Evolutionary conservation across 306 rosid species (phyloP), one percentile per base, ranked within the genome.

Genomic region (Rosa rugosa): DNA sequence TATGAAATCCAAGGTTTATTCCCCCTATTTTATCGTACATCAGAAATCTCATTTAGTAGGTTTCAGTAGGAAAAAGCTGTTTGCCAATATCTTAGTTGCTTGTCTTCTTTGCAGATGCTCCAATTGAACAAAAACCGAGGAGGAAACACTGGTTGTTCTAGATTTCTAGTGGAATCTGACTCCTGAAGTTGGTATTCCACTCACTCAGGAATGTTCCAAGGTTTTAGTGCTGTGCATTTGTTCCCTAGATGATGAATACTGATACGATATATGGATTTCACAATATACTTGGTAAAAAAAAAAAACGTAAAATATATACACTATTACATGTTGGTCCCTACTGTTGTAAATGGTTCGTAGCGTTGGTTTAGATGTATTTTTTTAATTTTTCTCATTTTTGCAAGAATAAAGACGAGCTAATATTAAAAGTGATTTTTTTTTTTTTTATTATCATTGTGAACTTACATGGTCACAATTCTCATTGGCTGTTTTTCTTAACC

Each of bases 131-230:
- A 73, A 85, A 84, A 86, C 91, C 95, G 22, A 86, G 82, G 88
- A 90, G 67, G 88, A 94, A 89, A 84, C 95, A 91, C 84, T 94
- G 98, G 97, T 75, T 94, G 84, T 94, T 91, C 85, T 94, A 91
- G 85, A 67, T 81, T 90, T 90, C 81, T 94, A 90, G 83, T 47
- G 72, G 73, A 64, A 49, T 38, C 81, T 23, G 75, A 68, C 49
- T 81, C 40, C 41, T 74, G 85, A 78, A 53, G 56, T 51, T 69
- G 63, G 62, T 71, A 72, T 34, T 64, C 44, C 62, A 56, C 75
- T 64, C 23, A 7, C n/a, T 63, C 42, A 13, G n/a, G 79, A 77
- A 34, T 44, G 71, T 72, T 23, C 36, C 20, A 18, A 42, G 79
- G 42, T 63, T 67, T 22, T 14, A 42, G 71, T 40, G 51, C 50